A percentile compares a stretch with the other conserved stretches of the same genome.
phyloP scores from a whole-genome alignment of 371 early-diverging fungal genomes.

The Batkoa obscura region DNA sequence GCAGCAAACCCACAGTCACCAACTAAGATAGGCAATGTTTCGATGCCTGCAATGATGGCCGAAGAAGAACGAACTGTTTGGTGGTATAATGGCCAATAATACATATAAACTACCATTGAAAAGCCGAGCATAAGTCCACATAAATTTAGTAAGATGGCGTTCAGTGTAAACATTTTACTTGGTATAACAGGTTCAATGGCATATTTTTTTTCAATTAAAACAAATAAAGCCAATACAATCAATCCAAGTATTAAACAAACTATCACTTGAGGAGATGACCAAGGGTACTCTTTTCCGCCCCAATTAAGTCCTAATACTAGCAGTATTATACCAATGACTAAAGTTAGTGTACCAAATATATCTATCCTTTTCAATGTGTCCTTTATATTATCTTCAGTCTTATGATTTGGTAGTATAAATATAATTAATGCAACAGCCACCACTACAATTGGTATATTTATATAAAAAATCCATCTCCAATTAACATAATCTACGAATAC shows the following conservation, averaged over 20 bases:
- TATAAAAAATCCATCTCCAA: conserved; percentile 17
- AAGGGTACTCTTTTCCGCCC: conserved; percentile 27
- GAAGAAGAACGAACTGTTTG: neutral
- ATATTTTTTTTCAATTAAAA: neutral
- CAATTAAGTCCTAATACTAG: conserved; percentile 8
- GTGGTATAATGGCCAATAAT: conserved; percentile 2
- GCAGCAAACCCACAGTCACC: neutral
- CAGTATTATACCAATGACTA: neutral
- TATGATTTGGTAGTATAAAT: neutral
- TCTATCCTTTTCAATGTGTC: neutral
- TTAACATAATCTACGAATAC: neutral
- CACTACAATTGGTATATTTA: conserved; percentile 25
- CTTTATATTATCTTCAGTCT: neutral
- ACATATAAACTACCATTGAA: neutral
- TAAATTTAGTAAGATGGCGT: neutral
- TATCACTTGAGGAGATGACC: neutral
- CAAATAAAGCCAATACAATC: neutral
- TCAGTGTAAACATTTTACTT: neutral
- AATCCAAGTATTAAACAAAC: neutral
- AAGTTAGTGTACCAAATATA: neutral
- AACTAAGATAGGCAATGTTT: neutral
- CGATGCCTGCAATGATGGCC: neutral
- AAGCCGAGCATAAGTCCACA: neutral
- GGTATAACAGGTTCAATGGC: neutral
- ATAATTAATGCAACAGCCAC: conserved; percentile 13